phyloP scores from a whole-genome alignment of 257 asterid species.

The Solanum pennellii region DNA sequence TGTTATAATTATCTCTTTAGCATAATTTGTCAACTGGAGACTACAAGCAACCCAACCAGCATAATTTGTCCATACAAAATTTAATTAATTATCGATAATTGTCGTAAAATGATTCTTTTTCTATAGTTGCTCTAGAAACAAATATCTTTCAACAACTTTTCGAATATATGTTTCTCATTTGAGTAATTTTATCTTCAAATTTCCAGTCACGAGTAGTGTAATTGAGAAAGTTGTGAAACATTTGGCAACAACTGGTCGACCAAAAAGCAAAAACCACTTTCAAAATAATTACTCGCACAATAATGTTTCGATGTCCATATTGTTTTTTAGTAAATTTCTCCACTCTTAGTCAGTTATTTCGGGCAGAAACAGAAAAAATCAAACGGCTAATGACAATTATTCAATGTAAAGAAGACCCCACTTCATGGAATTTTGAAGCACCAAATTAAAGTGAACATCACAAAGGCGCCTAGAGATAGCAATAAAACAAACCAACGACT shows the following conservation, averaged over 20 bases:
- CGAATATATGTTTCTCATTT: background rate
- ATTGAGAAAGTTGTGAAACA: background rate
- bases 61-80: background rate
- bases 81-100: background rate
- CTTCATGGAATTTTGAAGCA: background rate
- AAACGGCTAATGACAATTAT: slow-evolving; percentile 9
- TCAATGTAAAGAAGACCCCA: slow-evolving; percentile 2
- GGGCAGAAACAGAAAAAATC: no score
- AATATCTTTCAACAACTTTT: background rate
- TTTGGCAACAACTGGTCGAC: no score
- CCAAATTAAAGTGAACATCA: slow-evolving; percentile 1
- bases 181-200: background rate
- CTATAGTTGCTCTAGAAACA: background rate
- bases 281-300: no score
- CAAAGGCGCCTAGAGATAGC: background rate
- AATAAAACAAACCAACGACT: background rate
- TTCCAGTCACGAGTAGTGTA: background rate
- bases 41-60: background rate
- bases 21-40: background rate
- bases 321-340: no score
- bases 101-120: no score
- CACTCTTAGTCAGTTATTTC: background rate
- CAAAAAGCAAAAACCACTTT: background rate
- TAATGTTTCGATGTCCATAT: no score
- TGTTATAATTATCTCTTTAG: background rate